Evolutionary conservation across 2,329 filamentous ascomycete species (phyloP).

Genomic region (Colletotrichum sp.): DNA sequence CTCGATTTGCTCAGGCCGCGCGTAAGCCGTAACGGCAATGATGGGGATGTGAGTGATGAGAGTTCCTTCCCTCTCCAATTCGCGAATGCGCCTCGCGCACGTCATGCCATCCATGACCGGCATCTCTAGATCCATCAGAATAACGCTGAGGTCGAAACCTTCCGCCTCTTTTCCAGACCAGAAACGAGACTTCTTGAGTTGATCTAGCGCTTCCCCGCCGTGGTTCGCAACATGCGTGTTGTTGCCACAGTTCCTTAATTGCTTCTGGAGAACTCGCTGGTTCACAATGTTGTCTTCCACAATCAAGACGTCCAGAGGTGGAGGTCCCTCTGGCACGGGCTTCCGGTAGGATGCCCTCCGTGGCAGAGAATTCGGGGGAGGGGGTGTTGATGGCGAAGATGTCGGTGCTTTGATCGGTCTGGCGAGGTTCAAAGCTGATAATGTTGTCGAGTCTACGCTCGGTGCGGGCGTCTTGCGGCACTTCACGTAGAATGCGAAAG

Average conservation of each 20-base stretch:
- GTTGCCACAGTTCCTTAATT: slow-evolving; percentile 66
- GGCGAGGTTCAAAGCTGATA: slow-evolving; percentile 40
- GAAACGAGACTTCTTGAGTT: slow-evolving; percentile 59
- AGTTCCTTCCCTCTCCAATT: slow-evolving; percentile 67
- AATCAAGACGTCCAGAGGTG: slow-evolving; percentile 59
- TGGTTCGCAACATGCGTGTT: slow-evolving; percentile 69
- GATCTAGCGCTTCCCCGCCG: slow-evolving; percentile 66
- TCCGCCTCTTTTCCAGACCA: slow-evolving; percentile 55
- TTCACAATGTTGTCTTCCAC: slow-evolving; percentile 75
- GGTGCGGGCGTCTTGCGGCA: slow-evolving; percentile 60
- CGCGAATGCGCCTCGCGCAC: slow-evolving; percentile 72
- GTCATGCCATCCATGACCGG: slow-evolving; percentile 83
- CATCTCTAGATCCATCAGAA: slow-evolving; percentile 86
- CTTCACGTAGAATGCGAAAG: slow-evolving; percentile 79
- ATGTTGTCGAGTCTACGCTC: slow-evolving; percentile 39
- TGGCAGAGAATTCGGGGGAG: neutral
- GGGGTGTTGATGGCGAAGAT: neutral
- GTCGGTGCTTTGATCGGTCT: slow-evolving; percentile 26
- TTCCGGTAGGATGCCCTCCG: slow-evolving; percentile 2
- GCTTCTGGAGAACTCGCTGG: slow-evolving; percentile 67
- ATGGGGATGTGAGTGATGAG: slow-evolving; percentile 74
- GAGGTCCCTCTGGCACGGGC: neutral
- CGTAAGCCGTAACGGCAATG: slow-evolving; percentile 85
- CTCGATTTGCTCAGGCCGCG: slow-evolving; percentile 74
- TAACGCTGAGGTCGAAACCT: slow-evolving; percentile 65